phyloP scores from a whole-genome alignment of 805 yeast species.

The Teunomyces gatunensis region DNA sequence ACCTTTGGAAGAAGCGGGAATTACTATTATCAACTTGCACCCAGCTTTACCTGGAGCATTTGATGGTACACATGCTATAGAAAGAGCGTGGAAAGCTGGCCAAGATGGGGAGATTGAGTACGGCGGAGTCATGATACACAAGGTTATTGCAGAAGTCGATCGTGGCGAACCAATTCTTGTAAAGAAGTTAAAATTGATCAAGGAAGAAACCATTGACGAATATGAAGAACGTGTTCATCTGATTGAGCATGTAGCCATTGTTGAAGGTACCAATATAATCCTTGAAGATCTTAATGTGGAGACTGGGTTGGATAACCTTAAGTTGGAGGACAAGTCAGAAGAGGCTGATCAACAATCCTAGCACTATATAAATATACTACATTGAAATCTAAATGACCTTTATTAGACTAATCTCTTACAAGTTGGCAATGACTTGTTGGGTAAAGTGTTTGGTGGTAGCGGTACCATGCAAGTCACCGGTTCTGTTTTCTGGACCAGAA shows the following conservation, averaged over 20 bases:
- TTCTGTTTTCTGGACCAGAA: slow-evolving; percentile 93
- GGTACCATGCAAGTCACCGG: slow-evolving; percentile 92
- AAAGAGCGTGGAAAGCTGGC: slow-evolving; percentile 94
- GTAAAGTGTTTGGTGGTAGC: slow-evolving; percentile 90
- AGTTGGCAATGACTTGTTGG: slow-evolving; percentile 79
- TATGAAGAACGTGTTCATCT: slow-evolving; percentile 83
- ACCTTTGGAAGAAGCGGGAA: slow-evolving; percentile 56
- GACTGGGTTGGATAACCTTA: slow-evolving; percentile 1
- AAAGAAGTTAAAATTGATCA: slow-evolving; percentile 66
- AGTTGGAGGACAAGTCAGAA: not conserved
- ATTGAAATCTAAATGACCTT: slow-evolving; percentile 1
- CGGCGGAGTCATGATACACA: slow-evolving; percentile 96
- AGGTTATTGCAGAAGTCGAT: slow-evolving; percentile 95
- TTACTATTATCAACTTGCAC: slow-evolving; percentile 88
- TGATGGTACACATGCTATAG: slow-evolving; percentile 97
- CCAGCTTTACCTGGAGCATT: slow-evolving; percentile 97
- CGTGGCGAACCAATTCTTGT: slow-evolving; percentile 88
- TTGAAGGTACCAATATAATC: slow-evolving; percentile 79
- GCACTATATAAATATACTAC: slow-evolving; percentile 1
- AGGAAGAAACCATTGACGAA: slow-evolving; percentile 72
- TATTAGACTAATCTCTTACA: slow-evolving; percentile 34
- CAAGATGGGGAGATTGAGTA: slow-evolving; percentile 71
- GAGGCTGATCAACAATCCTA: too few species aligned
- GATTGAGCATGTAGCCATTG: slow-evolving; percentile 87
- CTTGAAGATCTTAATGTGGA: slow-evolving; percentile 32